Base-by-base conservation (phyloP, 2,329 filamentous ascomycete genomes). In the Calcarisporium arbuscula region DNA sequence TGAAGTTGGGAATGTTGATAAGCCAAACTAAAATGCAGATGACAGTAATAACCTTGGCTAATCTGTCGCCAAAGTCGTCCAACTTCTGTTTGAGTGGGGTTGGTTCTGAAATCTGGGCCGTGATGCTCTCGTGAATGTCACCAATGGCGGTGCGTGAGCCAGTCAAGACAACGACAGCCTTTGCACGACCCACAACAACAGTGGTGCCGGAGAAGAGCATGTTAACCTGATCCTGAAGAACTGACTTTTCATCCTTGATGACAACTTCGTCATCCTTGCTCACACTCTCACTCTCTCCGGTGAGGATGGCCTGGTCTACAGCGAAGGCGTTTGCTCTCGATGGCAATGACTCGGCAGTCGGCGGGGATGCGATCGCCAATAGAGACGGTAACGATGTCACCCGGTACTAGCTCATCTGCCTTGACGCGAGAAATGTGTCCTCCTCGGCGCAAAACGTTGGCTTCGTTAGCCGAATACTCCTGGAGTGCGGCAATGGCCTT, bases 151-250 rank as follows among this genome's bases (percentile, higher is more conserved):
- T 98, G 53, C 79, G 85, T 30, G 80, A 74, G 46, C 92, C 92
- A 14, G 92, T 98, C 54, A 94, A 64, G 43, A 88, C 89, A 18
- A 98, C 92, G 34, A 96, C 67, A 28, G 92, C 92, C 50, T 78
- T 89, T 32, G 92, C 94, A 58, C 90, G 86, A 42, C 92, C 92
- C 45, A 85, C 94, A 15, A 95, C 90, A 14, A 98, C 88, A 4
- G 92, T 96, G 6, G 94, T 98, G 51, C 94, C 94, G 2, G 94
- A 98, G 65, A 98, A 98, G 41, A 98, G 74, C 77, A 95, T 95
- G 62, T 98, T 98, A 67, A 84, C 67, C 67, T 96, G 92, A 58
- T 98, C 92, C 67, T 98, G 92, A 65, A 95, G 87, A 48, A 98
- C 94, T 28, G 90, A 89, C 62, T 84, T 81, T 29, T 74, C 67